phyloP scores from a whole-genome alignment of 2,329 filamentous ascomycete species.

The Clonostachys sp. region DNA sequence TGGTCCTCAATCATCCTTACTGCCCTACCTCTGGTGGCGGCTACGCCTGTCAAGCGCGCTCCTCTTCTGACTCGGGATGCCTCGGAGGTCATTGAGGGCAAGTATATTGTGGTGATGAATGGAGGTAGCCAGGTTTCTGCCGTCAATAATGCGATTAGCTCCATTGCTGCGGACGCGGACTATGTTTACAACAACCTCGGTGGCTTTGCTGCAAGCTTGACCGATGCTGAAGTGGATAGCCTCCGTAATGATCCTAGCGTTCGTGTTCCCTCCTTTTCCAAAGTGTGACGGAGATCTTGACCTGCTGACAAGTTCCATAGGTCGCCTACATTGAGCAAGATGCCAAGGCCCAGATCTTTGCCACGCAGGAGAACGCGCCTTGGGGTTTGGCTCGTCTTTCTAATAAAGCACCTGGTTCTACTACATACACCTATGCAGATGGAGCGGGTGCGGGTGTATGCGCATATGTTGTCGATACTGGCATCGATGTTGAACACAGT shows the following conservation, averaged over 20 bases:
- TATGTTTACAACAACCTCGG: constrained; percentile 25
- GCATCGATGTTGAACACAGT: constrained; percentile 21
- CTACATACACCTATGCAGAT: constrained; percentile 21
- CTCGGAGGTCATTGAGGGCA: constrained; percentile 8
- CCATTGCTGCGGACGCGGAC: constrained; percentile 8
- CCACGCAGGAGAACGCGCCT: constrained; percentile 22
- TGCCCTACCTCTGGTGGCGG: constrained; percentile 21
- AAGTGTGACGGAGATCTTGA: too few species aligned
- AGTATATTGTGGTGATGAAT: constrained; percentile 4
- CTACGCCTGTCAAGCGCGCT: constrained; percentile 22
- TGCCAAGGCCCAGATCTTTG: constrained; percentile 22
- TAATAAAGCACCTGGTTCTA: constrained; percentile 11
- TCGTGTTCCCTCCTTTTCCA: background rate
- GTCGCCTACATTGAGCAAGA: constrained; percentile 29
- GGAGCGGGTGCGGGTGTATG: constrained; percentile 24
- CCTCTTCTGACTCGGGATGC: constrained; percentile 19
- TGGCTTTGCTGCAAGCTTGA: constrained; percentile 10
- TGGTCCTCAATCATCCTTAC: constrained; percentile 22
- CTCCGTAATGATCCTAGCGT: constrained; percentile 9
- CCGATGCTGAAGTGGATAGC: constrained; percentile 8
- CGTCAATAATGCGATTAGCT: constrained; percentile 24
- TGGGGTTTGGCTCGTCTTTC: constrained; percentile 27
- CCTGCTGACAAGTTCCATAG: constrained; percentile 1
- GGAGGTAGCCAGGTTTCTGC: constrained; percentile 21
- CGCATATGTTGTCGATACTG: constrained; percentile 35